Base-by-base conservation (phyloP, 306 rosid species). In the Carpinus fangiana region DNA sequence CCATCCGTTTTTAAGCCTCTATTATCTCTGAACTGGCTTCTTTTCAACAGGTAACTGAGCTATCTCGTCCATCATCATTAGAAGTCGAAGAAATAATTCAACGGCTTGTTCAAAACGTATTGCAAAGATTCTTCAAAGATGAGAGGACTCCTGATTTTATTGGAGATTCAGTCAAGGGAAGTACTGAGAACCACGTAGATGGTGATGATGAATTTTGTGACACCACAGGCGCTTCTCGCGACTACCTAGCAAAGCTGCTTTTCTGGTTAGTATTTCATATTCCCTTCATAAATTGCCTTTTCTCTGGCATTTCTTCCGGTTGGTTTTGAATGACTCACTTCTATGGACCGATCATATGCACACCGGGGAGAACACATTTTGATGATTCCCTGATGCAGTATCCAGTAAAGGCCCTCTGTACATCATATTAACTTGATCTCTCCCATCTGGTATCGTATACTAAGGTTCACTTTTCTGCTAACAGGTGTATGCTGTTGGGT, bases 401-500 rank as follows among this genome's bases (percentile, higher is more conserved):
- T 5, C 31, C 26, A 20, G 26, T 62, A 8, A 77, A 34, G 56
- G 81, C 2, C 3, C 31, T 6, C 43, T 36, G 18, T 45, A 54
- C 23, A 16, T 78, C 73, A 47, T 5, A 23, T 38, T 52, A 59
- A 12, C 20, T 46, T 28, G 46, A 38, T 26, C 43, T 28, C 55
- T 54, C 38, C 45, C 73, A 34, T 52, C 26, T 43, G 41, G 61
- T 64, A 2, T 46, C 60, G 38, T 28, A 46, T 72, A 18, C 72
- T 74, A 41, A 72, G 55, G 61, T 66, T 75, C 53, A 71, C 0
- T 72, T 11, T 73, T 76, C 16, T 53, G 69, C 77, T 82, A 64
- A 80, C 93, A 96, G 99, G 99, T 96, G 99, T 78, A 96, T 96
- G 99, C 85, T 96, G 69, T 82, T 96, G 83, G 99, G 99, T 68